These are phyloP conservation scores for Coemansia sp. DNA, from an alignment of 371 early-diverging fungal genomes.

Conservation along the genomic window DNA sequence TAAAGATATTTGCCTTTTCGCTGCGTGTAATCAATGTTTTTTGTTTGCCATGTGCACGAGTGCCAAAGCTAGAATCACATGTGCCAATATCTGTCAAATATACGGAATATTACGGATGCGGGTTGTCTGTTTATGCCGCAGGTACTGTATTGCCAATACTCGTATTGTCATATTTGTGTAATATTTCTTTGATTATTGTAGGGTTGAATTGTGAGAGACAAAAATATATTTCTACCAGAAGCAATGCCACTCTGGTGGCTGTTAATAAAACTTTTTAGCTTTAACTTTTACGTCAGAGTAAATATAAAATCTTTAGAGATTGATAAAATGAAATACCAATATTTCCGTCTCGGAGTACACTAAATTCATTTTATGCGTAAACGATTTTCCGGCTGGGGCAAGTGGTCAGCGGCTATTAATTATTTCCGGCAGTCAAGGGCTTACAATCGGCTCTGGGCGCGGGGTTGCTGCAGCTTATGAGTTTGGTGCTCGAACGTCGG, in stretches of 20 bases:
- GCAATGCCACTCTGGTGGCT: too few relatives aligned
- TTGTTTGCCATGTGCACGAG: background rate
- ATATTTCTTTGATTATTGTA: too few relatives aligned
- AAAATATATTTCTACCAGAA: too few relatives aligned
- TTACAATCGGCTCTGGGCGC: background rate
- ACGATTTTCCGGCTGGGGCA: conserved; percentile 5
- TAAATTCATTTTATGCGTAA: background rate
- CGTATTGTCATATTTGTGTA: too few relatives aligned
- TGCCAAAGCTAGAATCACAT: too few relatives aligned
- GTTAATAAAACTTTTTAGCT: too few relatives aligned
- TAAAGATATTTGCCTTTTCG: background rate
- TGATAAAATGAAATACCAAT: background rate
- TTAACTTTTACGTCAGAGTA: background rate
- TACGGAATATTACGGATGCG: background rate
- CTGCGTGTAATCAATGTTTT: background rate
- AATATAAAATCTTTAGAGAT: background rate
- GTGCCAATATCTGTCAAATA: too few relatives aligned
- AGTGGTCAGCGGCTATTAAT: background rate
- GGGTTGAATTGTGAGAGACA: too few relatives aligned
- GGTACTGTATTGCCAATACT: too few relatives aligned
- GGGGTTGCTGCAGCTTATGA: background rate
- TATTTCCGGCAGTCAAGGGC: background rate
- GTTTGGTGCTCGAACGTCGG: background rate
- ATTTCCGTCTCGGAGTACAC: background rate
- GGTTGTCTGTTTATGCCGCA: background rate